These are phyloP conservation scores for Aspergillus transmontanensis DNA, from an alignment of 2,329 filamentous ascomycete genomes.

Conservation along the genomic window DNA sequence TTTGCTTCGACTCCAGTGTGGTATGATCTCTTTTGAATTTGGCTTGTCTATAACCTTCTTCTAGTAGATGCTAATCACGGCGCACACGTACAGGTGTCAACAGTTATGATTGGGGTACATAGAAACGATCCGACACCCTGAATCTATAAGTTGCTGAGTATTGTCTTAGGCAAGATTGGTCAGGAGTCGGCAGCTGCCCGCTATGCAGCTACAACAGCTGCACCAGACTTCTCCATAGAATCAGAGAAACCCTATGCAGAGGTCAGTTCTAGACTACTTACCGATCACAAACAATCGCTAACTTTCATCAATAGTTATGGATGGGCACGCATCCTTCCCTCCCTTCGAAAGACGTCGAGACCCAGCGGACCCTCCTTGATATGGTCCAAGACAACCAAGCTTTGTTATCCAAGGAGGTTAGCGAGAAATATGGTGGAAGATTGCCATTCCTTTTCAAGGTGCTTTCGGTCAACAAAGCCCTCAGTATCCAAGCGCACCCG, in stretches of 20 bases:
- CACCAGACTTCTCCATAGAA: conserved; percentile 73
- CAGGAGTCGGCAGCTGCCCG: conserved; percentile 83
- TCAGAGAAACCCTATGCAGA: conserved; percentile 92
- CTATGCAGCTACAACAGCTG: conserved; percentile 82
- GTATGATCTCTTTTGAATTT: conserved; percentile 42
- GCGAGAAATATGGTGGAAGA: conserved; percentile 74
- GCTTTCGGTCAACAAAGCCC: conserved; percentile 89
- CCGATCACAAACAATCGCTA: background rate
- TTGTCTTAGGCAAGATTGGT: conserved; percentile 74
- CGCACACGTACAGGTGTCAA: conserved; percentile 69
- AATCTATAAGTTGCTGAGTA: conserved; percentile 27
- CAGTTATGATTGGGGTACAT: conserved; percentile 92
- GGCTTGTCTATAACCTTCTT: background rate
- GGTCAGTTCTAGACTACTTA: conserved; percentile 49
- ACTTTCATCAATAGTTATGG: conserved; percentile 69
- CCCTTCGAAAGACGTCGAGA: conserved; percentile 84
- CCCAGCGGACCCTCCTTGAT: conserved; percentile 82
- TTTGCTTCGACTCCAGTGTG: conserved; percentile 71
- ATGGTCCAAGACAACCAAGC: conserved; percentile 84
- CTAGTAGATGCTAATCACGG: background rate
- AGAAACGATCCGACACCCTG: background rate
- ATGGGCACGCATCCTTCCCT: conserved; percentile 98
- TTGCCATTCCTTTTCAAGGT: conserved; percentile 98
- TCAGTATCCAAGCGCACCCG: conserved; percentile 95
- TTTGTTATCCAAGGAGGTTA: conserved; percentile 73